Evolutionary conservation across 768 basidiomycete genomes (phyloP).

Genomic region (Kwoniella newhampshirensis): DNA sequence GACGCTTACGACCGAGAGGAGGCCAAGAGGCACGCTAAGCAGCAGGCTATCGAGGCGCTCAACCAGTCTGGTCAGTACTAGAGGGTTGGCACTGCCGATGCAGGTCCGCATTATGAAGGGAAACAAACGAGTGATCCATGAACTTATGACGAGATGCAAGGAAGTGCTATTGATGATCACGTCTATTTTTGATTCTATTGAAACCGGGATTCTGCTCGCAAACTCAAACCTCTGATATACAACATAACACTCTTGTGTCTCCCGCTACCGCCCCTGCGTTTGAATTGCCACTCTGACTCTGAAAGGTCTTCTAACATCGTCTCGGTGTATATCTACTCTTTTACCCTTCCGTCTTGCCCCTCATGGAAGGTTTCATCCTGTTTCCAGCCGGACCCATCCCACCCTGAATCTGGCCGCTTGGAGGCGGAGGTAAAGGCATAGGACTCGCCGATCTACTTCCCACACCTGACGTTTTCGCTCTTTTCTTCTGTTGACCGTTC

Average conservation of each 20-base stretch:
- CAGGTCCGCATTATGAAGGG: too few species aligned
- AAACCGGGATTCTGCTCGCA: too few species aligned
- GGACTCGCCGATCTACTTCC: slow-evolving; percentile 21
- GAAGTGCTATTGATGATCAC: too few species aligned
- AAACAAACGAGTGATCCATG: too few species aligned
- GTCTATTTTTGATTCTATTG: too few species aligned
- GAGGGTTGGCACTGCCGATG: background rate
- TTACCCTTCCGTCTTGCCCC: slow-evolving; percentile 19
- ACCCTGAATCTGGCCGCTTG: background rate
- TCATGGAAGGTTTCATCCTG: slow-evolving; percentile 10
- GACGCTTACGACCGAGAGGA: slow-evolving; percentile 49
- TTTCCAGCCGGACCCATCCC: slow-evolving; percentile 5
- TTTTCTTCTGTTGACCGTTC: background rate
- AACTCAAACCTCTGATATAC: too few species aligned
- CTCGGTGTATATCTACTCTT: background rate
- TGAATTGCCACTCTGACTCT: too few species aligned
- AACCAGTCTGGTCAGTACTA: slow-evolving; percentile 41
- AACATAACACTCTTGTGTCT: too few species aligned
- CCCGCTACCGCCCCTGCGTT: too few species aligned
- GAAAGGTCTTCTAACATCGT: too few species aligned
- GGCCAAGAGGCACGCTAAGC: slow-evolving; percentile 46
- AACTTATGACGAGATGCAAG: too few species aligned
- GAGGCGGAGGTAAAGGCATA: slow-evolving; percentile 3
- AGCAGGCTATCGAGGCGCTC: slow-evolving; percentile 39
- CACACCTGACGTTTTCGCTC: background rate